Conservation (phyloP, 2,329 filamentous ascomycete species). For the Diaporthe longicolla region DNA sequence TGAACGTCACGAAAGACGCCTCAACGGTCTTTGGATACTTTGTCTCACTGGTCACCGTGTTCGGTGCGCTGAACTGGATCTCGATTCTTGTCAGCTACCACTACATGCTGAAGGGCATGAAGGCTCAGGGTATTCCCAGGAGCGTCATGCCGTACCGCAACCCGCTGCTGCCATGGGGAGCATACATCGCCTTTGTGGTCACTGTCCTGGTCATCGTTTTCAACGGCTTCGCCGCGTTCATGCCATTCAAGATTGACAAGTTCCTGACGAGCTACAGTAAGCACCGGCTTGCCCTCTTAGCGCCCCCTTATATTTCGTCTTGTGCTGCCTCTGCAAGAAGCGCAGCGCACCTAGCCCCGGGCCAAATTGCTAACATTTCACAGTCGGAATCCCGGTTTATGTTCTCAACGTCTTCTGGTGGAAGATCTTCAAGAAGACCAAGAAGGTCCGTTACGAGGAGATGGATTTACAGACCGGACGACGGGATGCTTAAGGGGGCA, state of each 20-base stretch:
- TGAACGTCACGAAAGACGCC: constrained; percentile 55
- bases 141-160: constrained; percentile 56
- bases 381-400: constrained; percentile 53
- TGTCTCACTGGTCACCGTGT: constrained; percentile 59
- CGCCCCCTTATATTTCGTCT: too few species aligned
- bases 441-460: constrained; percentile 64
- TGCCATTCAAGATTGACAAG: constrained; percentile 69
- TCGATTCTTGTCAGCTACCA: constrained; percentile 58
- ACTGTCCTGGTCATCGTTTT: constrained; percentile 46
- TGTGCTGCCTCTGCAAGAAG: neutral
- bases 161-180: constrained; percentile 56
- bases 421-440: constrained; percentile 73
- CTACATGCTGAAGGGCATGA: constrained; percentile 53
- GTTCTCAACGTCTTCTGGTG: constrained; percentile 74
- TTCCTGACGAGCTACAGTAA: constrained; percentile 71
- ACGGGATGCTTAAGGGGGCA: neutral
- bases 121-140: constrained; percentile 47
- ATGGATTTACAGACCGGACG: constrained; percentile 71
- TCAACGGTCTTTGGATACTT: constrained; percentile 58
- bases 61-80: constrained; percentile 60
- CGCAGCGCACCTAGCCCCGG: neutral
- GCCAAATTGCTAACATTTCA: neutral
- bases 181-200: constrained; percentile 61
- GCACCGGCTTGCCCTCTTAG: neutral
- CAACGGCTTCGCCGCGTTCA: constrained; percentile 30